A percentile compares a stretch with the other conserved stretches of the same genome.
These are phyloP conservation scores for Pythium phragmiticola DNA, from an alignment of 352 stramenopile species.

Conservation along the genomic window DNA sequence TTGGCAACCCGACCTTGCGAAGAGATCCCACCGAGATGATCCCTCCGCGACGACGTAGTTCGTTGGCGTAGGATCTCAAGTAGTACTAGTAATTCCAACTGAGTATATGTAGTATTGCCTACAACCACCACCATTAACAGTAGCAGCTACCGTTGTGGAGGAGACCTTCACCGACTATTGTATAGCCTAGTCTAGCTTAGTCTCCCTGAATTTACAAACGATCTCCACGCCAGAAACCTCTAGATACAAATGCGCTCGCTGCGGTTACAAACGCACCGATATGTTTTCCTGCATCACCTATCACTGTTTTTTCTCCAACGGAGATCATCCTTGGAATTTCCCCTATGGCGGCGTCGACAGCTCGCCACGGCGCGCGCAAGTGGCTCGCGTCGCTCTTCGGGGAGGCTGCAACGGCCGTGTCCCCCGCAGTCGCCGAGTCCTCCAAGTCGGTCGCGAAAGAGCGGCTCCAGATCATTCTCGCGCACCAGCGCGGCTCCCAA, in stretches of 20 bases:
- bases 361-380: constrained; percentile 68
- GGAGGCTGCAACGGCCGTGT: constrained; percentile 35
- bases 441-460: constrained; percentile 88
- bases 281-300: neutral
- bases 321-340: neutral
- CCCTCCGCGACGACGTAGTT: too few relatives aligned
- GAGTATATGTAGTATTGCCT: neutral
- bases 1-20: too few relatives aligned
- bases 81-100: too few relatives aligned
- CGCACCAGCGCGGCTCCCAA: constrained; percentile 82
- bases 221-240: neutral
- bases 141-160: neutral
- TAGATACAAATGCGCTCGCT: neutral
- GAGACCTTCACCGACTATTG: neutral
- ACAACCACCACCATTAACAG: neutral
- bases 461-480: constrained; percentile 87
- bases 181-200: neutral
- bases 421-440: constrained; percentile 25
- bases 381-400: constrained; percentile 78
- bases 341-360: constrained; percentile 42
- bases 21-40: too few relatives aligned
- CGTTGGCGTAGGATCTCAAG: too few relatives aligned
- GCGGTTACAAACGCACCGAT: neutral
- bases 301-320: too few relatives aligned
- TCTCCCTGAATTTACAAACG: neutral